phyloP scores from a whole-genome alignment of 768 basidiomycete genomes.

The Lactarius psammicola region DNA sequence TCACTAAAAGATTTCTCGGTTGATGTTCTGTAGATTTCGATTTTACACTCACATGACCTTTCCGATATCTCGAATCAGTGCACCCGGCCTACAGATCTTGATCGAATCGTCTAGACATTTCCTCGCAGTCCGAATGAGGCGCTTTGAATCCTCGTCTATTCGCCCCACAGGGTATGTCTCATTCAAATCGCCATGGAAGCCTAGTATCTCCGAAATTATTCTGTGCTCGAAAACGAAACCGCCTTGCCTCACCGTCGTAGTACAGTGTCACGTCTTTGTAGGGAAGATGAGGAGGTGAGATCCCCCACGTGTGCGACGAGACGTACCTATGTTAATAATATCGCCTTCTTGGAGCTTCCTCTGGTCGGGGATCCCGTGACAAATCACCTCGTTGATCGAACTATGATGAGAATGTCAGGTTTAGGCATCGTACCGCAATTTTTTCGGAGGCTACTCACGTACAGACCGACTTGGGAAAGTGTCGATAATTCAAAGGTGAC shows the following conservation, averaged over 20 bases:
- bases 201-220: conserved; percentile 39
- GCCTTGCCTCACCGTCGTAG: conserved; percentile 57
- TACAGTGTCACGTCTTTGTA: conserved; percentile 72
- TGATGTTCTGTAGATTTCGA: conserved; percentile 21
- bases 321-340: conserved; percentile 88
- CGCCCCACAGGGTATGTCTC: conserved; percentile 89
- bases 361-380: conserved; percentile 94
- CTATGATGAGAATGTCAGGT: conserved; percentile 38
- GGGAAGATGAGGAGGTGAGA: conserved; percentile 19
- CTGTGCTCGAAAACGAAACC: conserved; percentile 5
- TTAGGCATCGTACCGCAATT: conserved; percentile 5
- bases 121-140: conserved; percentile 79
- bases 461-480: conserved; percentile 95
- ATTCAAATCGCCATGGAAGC: conserved; percentile 91
- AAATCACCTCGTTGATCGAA: conserved; percentile 93
- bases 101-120: conserved; percentile 88
- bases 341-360: conserved; percentile 86
- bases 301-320: conserved; percentile 14
- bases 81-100: conserved; percentile 89
- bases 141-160: conserved; percentile 79
- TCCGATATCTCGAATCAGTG: conserved; percentile 84
- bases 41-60: conserved; percentile 67
- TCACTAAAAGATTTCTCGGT: conserved; percentile 50
- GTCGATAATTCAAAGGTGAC: conserved; percentile 86
- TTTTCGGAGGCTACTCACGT: conserved; percentile 55